phyloP scores from a whole-genome alignment of 1,284 basidiomycete species.

The Anthracocystis walkeri region DNA sequence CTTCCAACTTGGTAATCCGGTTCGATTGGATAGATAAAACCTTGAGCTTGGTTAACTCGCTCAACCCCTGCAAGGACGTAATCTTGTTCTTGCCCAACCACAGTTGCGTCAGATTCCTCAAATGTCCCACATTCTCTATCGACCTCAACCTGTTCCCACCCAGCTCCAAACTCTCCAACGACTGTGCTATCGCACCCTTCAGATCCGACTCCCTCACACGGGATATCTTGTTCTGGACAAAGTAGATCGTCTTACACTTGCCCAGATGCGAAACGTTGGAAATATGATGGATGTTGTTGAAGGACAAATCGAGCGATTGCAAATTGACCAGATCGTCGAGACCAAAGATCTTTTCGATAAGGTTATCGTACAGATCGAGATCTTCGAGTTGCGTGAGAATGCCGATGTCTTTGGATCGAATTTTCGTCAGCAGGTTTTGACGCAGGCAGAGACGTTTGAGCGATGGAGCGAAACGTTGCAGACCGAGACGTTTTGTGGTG shows the following conservation, averaged over 20 bases:
- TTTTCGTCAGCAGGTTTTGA: constrained; percentile 83
- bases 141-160: constrained; percentile 90
- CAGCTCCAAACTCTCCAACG: constrained; percentile 85
- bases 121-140: constrained; percentile 87
- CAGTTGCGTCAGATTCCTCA: constrained; percentile 86
- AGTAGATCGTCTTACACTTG: constrained; percentile 82
- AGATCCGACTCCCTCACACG: constrained; percentile 77
- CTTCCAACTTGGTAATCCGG: constrained; percentile 88
- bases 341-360: constrained; percentile 72
- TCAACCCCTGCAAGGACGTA: constrained; percentile 51
- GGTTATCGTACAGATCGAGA: constrained; percentile 95
- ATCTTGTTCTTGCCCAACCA: constrained; percentile 85
- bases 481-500: constrained; percentile 73
- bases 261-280: constrained; percentile 74
- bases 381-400: constrained; percentile 82
- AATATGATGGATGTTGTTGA: constrained; percentile 80
- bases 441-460: constrained; percentile 85
- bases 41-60: constrained; percentile 34
- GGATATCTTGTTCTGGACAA: constrained; percentile 95
- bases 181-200: constrained; percentile 74
- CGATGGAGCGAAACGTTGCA: constrained; percentile 78
- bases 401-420: constrained; percentile 73
- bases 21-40: constrained; percentile 85
- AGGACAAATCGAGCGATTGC: constrained; percentile 89
- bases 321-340: constrained; percentile 74